Conservation (phyloP, 371 early-diverging fungal genomes). For the Apophysomyces elegans region DNA sequence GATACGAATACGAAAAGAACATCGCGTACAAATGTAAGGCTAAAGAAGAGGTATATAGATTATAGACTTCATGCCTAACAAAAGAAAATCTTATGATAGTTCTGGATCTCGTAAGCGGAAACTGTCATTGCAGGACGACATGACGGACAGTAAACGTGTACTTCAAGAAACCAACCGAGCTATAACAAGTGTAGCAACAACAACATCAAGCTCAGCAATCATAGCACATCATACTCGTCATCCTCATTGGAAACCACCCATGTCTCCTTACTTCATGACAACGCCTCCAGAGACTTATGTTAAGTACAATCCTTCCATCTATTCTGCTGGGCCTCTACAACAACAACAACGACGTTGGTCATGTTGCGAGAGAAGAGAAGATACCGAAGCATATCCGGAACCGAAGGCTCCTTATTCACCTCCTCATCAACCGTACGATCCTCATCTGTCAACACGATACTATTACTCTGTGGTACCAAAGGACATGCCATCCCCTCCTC, state of each 20-base stretch:
- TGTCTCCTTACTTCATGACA: not conserved
- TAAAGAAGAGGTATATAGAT: not conserved
- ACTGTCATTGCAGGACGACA: constrained; percentile 15
- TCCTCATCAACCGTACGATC: constrained; percentile 18
- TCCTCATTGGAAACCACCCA: not conserved
- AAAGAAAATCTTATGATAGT: not conserved
- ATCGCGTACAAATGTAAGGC: constrained; percentile 45
- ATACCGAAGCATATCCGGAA: not conserved
- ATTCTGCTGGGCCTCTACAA: no score
- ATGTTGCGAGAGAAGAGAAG: not conserved
- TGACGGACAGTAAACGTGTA: not conserved
- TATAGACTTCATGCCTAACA: no score
- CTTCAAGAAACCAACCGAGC: not conserved
- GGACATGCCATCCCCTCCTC: constrained; percentile 13
- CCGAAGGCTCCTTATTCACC: constrained; percentile 19
- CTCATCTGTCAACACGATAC: constrained; percentile 5
- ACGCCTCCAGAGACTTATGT: not conserved
- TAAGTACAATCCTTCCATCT: not conserved
- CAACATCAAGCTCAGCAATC: no score
- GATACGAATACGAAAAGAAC: constrained; percentile 57
- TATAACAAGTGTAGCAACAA: not conserved
- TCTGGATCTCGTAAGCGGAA: constrained; percentile 34
- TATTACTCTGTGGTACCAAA: not conserved
- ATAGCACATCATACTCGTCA: no score
- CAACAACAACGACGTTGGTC: not conserved